Base-by-base conservation (phyloP, 1,139 yeast species). In the Zygoascus meyerae region DNA sequence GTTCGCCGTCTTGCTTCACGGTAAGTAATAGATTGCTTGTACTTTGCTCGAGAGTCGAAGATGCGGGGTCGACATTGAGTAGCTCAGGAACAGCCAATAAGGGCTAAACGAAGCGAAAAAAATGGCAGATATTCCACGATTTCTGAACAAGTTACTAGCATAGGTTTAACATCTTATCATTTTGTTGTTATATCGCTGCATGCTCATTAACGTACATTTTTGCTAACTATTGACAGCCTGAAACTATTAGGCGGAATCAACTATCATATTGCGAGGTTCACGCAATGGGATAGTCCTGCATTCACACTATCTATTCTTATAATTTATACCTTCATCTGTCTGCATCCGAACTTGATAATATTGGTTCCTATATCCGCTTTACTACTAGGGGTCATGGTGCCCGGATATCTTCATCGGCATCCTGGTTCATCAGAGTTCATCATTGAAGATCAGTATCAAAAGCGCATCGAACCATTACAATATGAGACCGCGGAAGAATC, bases 351-450 rank as follows among this genome's bases (percentile, higher is more conserved):
- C 59, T 66, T 85, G 44, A 69, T 86, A 6, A 64, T 83, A 34
- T 74, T 81, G 1, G 69, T 81, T 37, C 96, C 97, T 0, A 59
- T 85, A 34, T 52, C 82, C 1, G 74, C 71, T 44, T 49, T 86
- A 4, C 61, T 83, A 34, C 70, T 75, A 51, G 82, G 81, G 0
- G 68, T 83, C 1, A 71, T 87, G 68, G 69, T 83, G 1, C 92
- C 95, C 0, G 87, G 86, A 1, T 89, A 81, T 58, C 69, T 78
- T 16, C 71, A 75, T 46, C 71, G 87, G 46, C 95, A 87, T 61
- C 95, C 61, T 7, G 35, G 52, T 26, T 53, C 56, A 2, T 42
- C 38, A 9, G 43, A 50, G 15, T 35, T 50, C 34, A 41, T 55
- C 17, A 58, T 58, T 1, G 40, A 44, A 17, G 44, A 34, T 29